Base-by-base conservation (phyloP, 208 protist genomes). In the Eutreptiella sp. region DNA sequence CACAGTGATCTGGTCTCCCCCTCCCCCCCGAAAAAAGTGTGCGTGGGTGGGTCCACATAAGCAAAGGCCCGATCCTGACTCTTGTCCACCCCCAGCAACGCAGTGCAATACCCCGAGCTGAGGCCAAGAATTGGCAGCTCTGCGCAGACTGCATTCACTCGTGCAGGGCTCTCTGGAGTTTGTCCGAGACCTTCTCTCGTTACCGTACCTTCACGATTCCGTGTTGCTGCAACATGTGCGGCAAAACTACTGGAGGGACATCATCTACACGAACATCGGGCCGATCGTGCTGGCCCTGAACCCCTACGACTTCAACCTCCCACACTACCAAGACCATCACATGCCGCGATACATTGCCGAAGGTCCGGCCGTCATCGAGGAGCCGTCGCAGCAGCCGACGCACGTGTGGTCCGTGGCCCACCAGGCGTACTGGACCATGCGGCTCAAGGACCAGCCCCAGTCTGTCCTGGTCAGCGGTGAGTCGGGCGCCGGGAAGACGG, bases 401-500 rank as follows among this genome's bases (percentile, higher is more conserved):
- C 73, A 79, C 54, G 34, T 46, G 11, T 79, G 68, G 68, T 11
- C 53, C 33, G 53, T 76, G 7, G 73, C 73, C 0, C 64, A 79
- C 46, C 33, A 38, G 26, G 69, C 70, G 16, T 79, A 74, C 41
- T 53, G 58, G 11, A 38, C 57, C 1, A 69, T 79, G 70, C 53
- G 34, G 16, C 7, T 29, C 23, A 31, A 23, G 24, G 27, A 55
- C 23, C 21, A 11, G 23, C 72, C 68, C 41, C 64, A 79, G 43
- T 70, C 64, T 1, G 64, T 79, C 31, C 32, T 79, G 9, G 45
- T 75, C 11, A 66, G 57, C 19, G 73, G 73, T 23, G 73, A 79
- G 33, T 66, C 52, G 29, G 76, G 77, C 21, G 70, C 75, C 45
- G 79, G 79, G 9, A 84, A 84, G 64, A 84, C 80, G 4, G 80